Evolutionary conservation across 805 yeast genomes (phyloP), one percentile per base, ranked within the genome.

Genomic region (Scheffersomyces stipitis): DNA sequence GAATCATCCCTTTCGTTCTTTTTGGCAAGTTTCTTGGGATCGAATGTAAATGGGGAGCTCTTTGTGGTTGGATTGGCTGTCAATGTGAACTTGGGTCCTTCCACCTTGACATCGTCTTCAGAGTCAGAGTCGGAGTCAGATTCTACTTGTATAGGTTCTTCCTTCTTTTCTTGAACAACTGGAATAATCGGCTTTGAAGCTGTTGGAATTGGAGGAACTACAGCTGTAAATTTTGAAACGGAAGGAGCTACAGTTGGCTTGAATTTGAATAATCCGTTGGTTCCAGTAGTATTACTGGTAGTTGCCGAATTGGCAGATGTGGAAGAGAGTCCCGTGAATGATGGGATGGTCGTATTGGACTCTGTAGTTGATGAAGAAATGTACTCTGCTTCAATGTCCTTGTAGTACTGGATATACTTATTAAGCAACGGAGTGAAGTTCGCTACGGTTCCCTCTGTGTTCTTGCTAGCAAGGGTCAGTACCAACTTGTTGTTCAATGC

Each of bases 401-500:
- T 62, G 41, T 73, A 66, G 46, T 76, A 86, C 20, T 70, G 69
- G 18, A 67, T 64, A 54, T 86, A 86, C 54, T 81, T 83, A n/a
- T 62, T 60, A 12, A 80, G 68, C 10, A 80, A 62, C 12, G 78
- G 69, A 0, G 76, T 62, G 45, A 84, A 73, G 48, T 83, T 76
- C 2, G 77, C 78, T 9, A 76, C 62, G 2, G 81, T 73, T 42
- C 76, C 75, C 4, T 63, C 56, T 1, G 45, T 40, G 18, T 74
- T 56, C 8, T 71, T 59, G 17, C 63, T 56, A 28, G 62, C 62
- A 22, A 86, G 54, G 20, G 80, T 68, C 12, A 68, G 68, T 20
- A 71, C 59, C 47, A 86, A 81, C 36, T 71, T 77, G 7, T 73
- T 71, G 54, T 85, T 85, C 52, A 86, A 65, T 1, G 95, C 90